A percentile compares a stretch with the other conserved stretches of the same genome.
Evolutionary conservation across 2,329 filamentous ascomycete genomes (phyloP).

Genomic region (Fusarium citri): DNA sequence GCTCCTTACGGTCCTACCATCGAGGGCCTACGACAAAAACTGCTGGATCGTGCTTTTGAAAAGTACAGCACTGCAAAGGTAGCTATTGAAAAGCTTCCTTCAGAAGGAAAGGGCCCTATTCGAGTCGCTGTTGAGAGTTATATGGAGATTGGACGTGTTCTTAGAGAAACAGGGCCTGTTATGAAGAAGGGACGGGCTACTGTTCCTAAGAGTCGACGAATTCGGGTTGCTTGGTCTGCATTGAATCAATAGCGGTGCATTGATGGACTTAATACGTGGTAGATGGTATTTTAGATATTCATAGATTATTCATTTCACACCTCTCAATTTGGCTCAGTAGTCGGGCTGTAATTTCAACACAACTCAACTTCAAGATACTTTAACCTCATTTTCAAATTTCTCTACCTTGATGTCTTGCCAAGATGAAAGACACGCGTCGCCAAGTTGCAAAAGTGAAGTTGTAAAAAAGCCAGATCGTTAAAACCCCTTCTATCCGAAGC

Average conservation of each 20-base stretch:
- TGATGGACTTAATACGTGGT: neutral
- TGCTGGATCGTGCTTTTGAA: constrained; percentile 71
- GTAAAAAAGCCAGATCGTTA: neutral
- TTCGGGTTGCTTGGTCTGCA: constrained; percentile 69
- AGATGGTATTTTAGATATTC: constrained; percentile 3
- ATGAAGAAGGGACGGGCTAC: constrained; percentile 57
- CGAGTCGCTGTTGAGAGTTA: constrained; percentile 79
- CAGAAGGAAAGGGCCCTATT: constrained; percentile 70
- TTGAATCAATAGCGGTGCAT: constrained; percentile 48
- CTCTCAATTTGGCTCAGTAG: neutral
- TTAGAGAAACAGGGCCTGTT: constrained; percentile 56
- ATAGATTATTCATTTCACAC: constrained; percentile 10
- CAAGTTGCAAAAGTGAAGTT: neutral
- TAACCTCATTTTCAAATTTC: accelerated
- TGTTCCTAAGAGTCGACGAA: constrained; percentile 58
- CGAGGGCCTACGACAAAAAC: constrained; percentile 61
- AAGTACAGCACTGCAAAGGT: constrained; percentile 66
- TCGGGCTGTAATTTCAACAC: neutral
- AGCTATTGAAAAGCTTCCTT: constrained; percentile 71
- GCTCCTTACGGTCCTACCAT: constrained; percentile 54
- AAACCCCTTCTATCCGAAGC: neutral
- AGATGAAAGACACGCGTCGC: neutral
- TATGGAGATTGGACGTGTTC: constrained; percentile 78
- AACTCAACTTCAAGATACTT: accelerated
- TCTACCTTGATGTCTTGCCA: neutral